These are phyloP conservation scores for Cyathus striatus DNA, from an alignment of 768 basidiomycete species.

Conservation along the genomic window DNA sequence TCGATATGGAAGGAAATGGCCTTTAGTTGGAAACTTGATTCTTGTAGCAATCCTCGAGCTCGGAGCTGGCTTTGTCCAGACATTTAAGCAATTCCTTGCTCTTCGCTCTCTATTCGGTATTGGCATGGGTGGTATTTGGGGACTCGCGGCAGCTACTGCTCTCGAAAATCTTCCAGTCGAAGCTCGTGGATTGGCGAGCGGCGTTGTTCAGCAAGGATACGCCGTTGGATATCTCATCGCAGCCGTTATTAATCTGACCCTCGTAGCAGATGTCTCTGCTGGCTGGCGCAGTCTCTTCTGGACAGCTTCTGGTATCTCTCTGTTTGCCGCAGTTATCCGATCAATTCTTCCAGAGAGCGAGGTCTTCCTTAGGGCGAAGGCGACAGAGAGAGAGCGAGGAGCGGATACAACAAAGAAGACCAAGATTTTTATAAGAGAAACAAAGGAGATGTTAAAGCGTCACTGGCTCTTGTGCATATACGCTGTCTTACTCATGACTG, in stretches of 20 bases:
- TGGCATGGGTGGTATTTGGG: conserved; percentile 90
- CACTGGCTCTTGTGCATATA: conserved; percentile 87
- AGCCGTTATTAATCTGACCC: conserved; percentile 72
- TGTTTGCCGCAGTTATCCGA: conserved; percentile 65
- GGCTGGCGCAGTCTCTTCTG: conserved; percentile 83
- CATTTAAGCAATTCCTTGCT: conserved; percentile 74
- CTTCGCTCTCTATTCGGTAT: conserved; percentile 82
- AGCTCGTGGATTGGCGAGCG: conserved; percentile 79
- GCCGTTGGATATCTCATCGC: conserved; percentile 82
- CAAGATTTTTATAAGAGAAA: conserved; percentile 67
- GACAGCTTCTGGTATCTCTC: conserved; percentile 64
- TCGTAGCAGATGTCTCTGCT: conserved; percentile 39
- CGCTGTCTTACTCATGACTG: conserved; percentile 77
- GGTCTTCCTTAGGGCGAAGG: conserved; percentile 63
- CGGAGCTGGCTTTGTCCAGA: conserved; percentile 75
- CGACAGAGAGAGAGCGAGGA: conserved; percentile 52
- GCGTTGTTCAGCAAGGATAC: conserved; percentile 86
- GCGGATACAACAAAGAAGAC: conserved; percentile 55
- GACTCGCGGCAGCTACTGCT: conserved; percentile 72
- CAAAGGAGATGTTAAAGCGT: conserved; percentile 66
- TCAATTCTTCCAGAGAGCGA: conserved; percentile 72
- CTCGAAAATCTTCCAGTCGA: conserved; percentile 89
- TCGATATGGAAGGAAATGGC: conserved; percentile 93
- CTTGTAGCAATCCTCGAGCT: conserved; percentile 71
- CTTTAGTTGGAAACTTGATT: conserved; percentile 71